Percentiles rank a stretch among this genome's conserved stretches.
These are phyloP conservation scores for Thelonectria olida DNA, from an alignment of 2,329 filamentous ascomycete species.

Conservation along the genomic window DNA sequence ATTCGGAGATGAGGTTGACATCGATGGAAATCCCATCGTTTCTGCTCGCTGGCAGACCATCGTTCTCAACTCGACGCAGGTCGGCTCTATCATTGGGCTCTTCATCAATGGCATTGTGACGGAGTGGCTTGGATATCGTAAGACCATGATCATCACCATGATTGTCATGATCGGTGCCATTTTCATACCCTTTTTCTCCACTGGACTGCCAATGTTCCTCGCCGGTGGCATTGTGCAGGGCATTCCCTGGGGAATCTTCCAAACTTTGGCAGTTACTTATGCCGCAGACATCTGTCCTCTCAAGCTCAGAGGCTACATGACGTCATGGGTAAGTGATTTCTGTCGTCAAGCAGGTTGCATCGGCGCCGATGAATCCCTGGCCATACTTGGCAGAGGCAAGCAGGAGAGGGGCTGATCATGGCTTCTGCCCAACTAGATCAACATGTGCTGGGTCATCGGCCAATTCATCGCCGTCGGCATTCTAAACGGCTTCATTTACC, in stretches of 20 bases:
- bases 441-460: conserved; percentile 16
- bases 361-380: no score
- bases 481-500: not conserved
- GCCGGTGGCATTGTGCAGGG: conserved; percentile 8
- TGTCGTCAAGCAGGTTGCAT: no score
- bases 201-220: not conserved
- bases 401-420: no score
- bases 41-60: conserved; percentile 6
- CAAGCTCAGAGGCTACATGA: conserved; percentile 13
- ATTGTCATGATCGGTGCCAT: conserved; percentile 3
- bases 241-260: conserved; percentile 11
- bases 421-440: no score
- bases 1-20: conserved; percentile 1
- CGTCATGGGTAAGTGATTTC: no score
- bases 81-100: conserved; percentile 6
- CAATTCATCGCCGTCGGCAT: conserved; percentile 16
- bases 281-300: conserved; percentile 17
- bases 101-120: conserved; percentile 12
- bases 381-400: no score
- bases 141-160: not conserved
- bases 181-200: conserved; percentile 10
- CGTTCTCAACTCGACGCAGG: not conserved
- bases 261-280: conserved; percentile 7
- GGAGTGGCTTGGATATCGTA: conserved; percentile 5
- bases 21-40: not conserved